These are phyloP conservation scores for Citropsis articulata DNA, from an alignment of 345 rosid genomes.

Conservation along the genomic window DNA sequence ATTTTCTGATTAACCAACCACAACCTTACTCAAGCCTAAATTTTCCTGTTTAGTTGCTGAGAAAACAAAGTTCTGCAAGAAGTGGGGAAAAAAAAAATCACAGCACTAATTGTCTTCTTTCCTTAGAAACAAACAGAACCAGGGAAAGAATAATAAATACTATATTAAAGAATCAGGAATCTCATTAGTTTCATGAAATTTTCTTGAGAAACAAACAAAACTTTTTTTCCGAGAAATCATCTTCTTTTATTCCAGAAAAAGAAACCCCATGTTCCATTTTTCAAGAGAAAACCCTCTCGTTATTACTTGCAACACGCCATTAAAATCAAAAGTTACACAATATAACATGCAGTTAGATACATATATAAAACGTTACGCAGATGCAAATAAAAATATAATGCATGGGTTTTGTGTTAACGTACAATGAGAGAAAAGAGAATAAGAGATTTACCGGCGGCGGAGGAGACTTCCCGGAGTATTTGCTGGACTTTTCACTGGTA, in stretches of 20 bases:
- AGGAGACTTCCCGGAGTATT: neutral
- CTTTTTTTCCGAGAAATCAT: neutral
- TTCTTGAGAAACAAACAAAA: slow-evolving; percentile 2
- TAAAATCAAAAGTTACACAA: neutral
- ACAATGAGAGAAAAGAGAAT: too few relatives aligned
- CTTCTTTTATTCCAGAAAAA: neutral
- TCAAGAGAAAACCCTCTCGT: neutral
- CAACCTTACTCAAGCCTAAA: neutral
- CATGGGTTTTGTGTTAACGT: too few relatives aligned
- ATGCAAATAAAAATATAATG: too few relatives aligned
- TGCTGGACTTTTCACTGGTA: neutral
- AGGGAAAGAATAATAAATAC: neutral
- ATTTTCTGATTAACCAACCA: neutral
- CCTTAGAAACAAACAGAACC: neutral
- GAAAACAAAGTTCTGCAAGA: neutral
- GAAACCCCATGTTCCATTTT: neutral
- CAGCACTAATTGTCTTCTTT: too few relatives aligned
- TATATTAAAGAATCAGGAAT: neutral
- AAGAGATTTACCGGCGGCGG: neutral
- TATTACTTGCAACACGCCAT: neutral
- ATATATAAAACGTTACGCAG: too few relatives aligned
- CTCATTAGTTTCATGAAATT: neutral
- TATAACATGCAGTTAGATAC: neutral
- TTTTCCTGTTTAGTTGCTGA: neutral
- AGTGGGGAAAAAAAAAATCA: too few relatives aligned